Percentiles rank a stretch among this genome's conserved stretches.
Evolutionary conservation across 305 asterid species (phyloP).

Genomic region (Salvia sclarea): DNA sequence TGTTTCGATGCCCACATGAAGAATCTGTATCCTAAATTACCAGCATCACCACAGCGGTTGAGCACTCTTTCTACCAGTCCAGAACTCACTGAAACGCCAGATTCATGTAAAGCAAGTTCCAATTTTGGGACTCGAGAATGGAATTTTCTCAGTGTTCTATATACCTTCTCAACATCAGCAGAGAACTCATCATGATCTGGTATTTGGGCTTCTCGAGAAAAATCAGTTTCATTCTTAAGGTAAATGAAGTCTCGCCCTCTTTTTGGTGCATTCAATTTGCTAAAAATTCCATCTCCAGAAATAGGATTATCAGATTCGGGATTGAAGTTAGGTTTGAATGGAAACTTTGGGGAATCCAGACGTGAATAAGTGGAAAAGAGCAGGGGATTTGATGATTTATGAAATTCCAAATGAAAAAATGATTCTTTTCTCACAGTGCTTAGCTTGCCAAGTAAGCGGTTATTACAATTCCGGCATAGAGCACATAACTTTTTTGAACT

Average conservation of each 20-base stretch:
- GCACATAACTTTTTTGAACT: conserved; percentile 31
- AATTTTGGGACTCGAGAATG: conserved; percentile 80
- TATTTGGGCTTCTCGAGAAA: conserved; percentile 29
- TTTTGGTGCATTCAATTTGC: conserved; percentile 27
- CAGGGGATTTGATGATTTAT: conserved; percentile 32
- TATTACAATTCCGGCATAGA: conserved; percentile 32
- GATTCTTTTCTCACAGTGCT: not conserved
- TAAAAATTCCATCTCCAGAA: conserved; percentile 24
- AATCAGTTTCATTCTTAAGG: conserved; percentile 41
- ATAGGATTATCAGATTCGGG: conserved; percentile 9
- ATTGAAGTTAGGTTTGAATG: conserved; percentile 13
- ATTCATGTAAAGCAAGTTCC: conserved; percentile 82
- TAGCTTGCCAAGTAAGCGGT: conserved; percentile 22
- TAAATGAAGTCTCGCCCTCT: conserved; percentile 47
- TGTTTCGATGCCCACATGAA: conserved; percentile 84
- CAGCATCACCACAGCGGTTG: conserved; percentile 93
- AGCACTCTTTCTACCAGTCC: conserved; percentile 87
- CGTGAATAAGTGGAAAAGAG: conserved; percentile 41
- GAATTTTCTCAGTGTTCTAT: conserved; percentile 63
- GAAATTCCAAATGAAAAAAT: conserved; percentile 25
- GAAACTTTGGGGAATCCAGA: conserved; percentile 34
- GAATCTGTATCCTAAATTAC: conserved; percentile 83
- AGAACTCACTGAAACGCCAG: conserved; percentile 63
- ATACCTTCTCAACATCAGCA: conserved; percentile 74
- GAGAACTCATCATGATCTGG: conserved; percentile 57